Evolutionary conservation across 768 basidiomycete genomes (phyloP), one percentile per base, ranked within the genome.

Genomic region (Lentinula raphanica): DNA sequence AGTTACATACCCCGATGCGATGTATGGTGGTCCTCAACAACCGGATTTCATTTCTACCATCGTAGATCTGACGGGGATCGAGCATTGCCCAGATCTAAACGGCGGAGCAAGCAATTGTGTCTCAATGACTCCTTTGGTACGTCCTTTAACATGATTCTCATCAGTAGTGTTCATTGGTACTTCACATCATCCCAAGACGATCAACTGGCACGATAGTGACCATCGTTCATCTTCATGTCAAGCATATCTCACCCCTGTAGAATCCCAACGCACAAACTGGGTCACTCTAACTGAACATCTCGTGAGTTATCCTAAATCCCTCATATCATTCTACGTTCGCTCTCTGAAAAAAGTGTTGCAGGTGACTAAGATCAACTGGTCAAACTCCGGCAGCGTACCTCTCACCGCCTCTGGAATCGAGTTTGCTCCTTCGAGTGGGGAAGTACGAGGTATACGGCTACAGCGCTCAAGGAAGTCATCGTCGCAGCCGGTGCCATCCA

Each of bases 11-110:
- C 79, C 77, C 15, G 78, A 76, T 64, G 65, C 62, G 5, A 84
- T 84, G 78, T 84, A 80, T 60, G 80, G 81, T 13, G 83, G 81
- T 2, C 79, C 81, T 3, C 79, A 82, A 46, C 81, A 84, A 59
- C 58, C 67, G 2, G 72, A 65, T n/a, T 85, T 84, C 64, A 66
- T 79, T 44, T 58, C 74, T 54, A 78, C 81, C 2, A 76, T 82
- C 53, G 71, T 74, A 27, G 71, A 71, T 42, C 62, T 81, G 11
- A 81, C 79, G 5, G 80, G 79, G 1, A 80, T 83, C 59, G 72
- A 63, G 7, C 79, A 74, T 54, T 77, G 59, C 64, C 69, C 71
- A 32, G 83, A 85, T 65, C 63, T 82, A 39, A 84, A 83, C 63
- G 82, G 83, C 28, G 82, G 83, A 0, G 74, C 72, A 13, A 77